Percentiles rank a stretch among this genome's conserved stretches.
phyloP scores from a whole-genome alignment of 1,284 basidiomycete species.

The Moesziomyces aphidis region DNA sequence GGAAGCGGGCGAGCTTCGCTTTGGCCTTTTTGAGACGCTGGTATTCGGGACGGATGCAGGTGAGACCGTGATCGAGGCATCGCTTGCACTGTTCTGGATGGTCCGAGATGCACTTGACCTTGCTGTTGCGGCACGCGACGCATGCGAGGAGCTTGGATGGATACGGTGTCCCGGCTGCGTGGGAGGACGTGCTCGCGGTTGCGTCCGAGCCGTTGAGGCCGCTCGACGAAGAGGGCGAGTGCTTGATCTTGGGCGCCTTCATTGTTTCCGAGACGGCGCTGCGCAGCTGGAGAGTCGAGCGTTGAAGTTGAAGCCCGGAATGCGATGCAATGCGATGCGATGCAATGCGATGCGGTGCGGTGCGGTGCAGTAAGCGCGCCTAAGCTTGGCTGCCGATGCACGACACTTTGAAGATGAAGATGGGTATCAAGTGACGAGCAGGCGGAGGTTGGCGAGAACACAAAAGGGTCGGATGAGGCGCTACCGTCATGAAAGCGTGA shows the following conservation, averaged over 20 bases:
- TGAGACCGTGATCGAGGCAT: conserved; percentile 34
- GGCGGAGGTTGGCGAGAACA: too few species aligned
- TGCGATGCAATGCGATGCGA: too few species aligned
- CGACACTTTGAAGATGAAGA: too few species aligned
- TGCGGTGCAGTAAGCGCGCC: too few species aligned
- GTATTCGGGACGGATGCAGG: conserved; percentile 42
- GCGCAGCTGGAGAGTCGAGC: background rate
- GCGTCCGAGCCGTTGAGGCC: conserved; percentile 2
- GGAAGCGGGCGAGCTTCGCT: conserved; percentile 20
- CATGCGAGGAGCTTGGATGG: conserved; percentile 44
- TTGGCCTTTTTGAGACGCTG: conserved; percentile 44
- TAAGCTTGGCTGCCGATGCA: too few species aligned
- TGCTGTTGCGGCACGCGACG: conserved; percentile 44
- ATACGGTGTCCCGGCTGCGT: conserved; percentile 12
- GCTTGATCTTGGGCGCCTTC: conserved; percentile 33
- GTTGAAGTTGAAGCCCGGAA: background rate
- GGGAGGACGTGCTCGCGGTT: background rate
- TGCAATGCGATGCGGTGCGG: too few species aligned
- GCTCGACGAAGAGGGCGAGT: conserved; percentile 22
- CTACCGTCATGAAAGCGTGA: too few species aligned
- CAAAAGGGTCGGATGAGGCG: too few species aligned
- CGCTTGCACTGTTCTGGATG: conserved; percentile 37
- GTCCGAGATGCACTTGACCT: conserved; percentile 43
- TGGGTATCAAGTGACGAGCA: too few species aligned
- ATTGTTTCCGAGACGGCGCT: conserved; percentile 3